Percentiles rank a stretch among this genome's conserved stretches.
Evolutionary conservation across 129 eudicot species (phyloP).

Genomic region (Erigeron canadensis): DNA sequence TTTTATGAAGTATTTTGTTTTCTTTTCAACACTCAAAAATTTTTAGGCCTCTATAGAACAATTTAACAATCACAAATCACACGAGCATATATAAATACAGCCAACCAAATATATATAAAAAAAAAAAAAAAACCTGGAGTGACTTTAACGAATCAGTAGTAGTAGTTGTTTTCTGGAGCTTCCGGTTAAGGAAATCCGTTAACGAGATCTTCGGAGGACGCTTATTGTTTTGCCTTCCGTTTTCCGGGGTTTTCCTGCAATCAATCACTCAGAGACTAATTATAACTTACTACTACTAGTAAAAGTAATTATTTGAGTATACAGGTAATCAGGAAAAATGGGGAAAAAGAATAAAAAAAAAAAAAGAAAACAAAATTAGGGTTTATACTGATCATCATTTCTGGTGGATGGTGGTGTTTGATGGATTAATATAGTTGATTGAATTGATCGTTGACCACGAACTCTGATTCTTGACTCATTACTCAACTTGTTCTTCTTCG

Average conservation of each 20-base stretch:
- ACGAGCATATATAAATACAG: no score
- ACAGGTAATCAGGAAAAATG: neutral
- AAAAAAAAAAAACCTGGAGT: constrained; percentile 33
- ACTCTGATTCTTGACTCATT: constrained; percentile 45
- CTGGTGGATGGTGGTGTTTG: constrained; percentile 27
- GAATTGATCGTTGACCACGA: constrained; percentile 68
- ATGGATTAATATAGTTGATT: constrained; percentile 48
- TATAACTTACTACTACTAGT: constrained; percentile 27
- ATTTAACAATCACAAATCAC: neutral
- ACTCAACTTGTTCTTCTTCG: constrained; percentile 33
- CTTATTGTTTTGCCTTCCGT: constrained; percentile 18
- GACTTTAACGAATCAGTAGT: constrained; percentile 37
- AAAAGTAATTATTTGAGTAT: neutral
- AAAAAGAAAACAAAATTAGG: no score
- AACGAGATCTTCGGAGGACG: constrained; percentile 44
- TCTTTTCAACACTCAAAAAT: no score
- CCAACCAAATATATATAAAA: no score
- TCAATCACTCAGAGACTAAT: constrained; percentile 5
- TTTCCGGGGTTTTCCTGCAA: constrained; percentile 22
- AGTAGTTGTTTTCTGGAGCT: constrained; percentile 48
- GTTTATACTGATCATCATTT: constrained; percentile 41
- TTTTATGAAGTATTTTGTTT: no score
- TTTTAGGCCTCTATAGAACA: no score
- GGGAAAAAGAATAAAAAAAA: no score
- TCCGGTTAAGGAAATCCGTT: constrained; percentile 64